phyloP scores from a whole-genome alignment of 1,139 yeast genomes.

The Blastobotrys persicus region DNA sequence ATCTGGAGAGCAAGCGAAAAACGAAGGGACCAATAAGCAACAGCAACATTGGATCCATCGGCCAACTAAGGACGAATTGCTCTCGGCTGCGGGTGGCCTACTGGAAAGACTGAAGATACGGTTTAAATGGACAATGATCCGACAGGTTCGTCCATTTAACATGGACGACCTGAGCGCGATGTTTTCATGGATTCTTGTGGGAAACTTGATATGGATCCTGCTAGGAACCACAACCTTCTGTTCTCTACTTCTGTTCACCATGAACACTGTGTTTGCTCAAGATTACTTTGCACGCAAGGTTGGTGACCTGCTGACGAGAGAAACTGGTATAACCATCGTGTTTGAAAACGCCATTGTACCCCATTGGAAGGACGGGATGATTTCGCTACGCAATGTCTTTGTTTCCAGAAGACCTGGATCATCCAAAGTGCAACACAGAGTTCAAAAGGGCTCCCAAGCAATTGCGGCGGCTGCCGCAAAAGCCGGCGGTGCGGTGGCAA shows the following conservation, averaged over 20 bases:
- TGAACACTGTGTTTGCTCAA: conserved; percentile 87
- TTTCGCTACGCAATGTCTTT: conserved; percentile 78
- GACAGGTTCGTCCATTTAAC: conserved; percentile 69
- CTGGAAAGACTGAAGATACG: conserved; percentile 55
- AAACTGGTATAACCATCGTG: conserved; percentile 80
- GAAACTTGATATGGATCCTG: conserved; percentile 73
- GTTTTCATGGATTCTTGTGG: conserved; percentile 86
- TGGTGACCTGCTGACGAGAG: conserved; percentile 80
- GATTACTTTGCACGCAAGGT: conserved; percentile 78
- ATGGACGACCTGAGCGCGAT: conserved; percentile 88
- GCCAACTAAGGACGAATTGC: conserved; percentile 48
- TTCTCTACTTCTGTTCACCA: conserved; percentile 69
- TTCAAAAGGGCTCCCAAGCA: conserved; percentile 70
- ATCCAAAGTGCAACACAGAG: conserved; percentile 32
- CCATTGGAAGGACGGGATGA: conserved; percentile 87
- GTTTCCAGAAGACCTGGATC: conserved; percentile 74
- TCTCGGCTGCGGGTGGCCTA: conserved; percentile 50
- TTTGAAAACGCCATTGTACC: conserved; percentile 96
- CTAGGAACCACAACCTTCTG: conserved; percentile 89
- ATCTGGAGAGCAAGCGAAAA: neutral
- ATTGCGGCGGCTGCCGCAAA: conserved; percentile 51
- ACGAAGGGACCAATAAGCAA: neutral
- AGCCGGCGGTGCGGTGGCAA: conserved; percentile 33
- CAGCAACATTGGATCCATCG: conserved; percentile 18
- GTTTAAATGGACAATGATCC: conserved; percentile 66